Evolutionary conservation across 805 yeast species (phyloP), one percentile per base, ranked within the genome.

Genomic region (Hanseniaspora meyeri): DNA sequence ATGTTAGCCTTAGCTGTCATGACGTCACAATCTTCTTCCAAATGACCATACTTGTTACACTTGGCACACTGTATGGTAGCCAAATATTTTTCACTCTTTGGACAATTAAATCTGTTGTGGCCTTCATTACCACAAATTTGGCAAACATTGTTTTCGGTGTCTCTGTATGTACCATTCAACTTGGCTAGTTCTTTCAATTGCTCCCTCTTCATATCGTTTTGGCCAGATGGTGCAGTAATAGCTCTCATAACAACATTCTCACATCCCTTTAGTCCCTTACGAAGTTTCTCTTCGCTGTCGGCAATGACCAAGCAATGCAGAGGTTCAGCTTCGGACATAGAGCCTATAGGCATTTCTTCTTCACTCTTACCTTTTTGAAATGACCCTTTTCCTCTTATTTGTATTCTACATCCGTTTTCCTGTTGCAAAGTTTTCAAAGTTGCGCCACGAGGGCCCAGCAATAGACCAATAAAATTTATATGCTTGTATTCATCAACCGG

Each of bases 361-460:
- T 78, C 70, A 57, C 78, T 77, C 66, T 82, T 85, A 36, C 97
- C 97, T 65, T 87, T 95, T 65, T 91, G 91, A 19, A 89, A 95
- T 1, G 97, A 90, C 0, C 99, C 99, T 62, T 85, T 82, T 31
- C 99, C 99, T 62, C 99, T 76, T 51, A 93, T 86, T 2, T 90
- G 95, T 58, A 93, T 84, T 61, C 77, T 80, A 17, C 97, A 96
- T 0, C 96, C 96, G 42, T 95, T 83, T 51, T 84, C 82, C 32
- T 79, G 82, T 66, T 91, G 95, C 68, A 95, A 71, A 62, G 80
- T 79, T 59, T 86, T 79, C 62, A 91, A 70, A 0, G 96, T 91
- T 63, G 85, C 84, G 27, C 97, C 99, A 73, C 99, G 82, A 36
- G 99, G 98, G 0, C 99, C 99, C 51, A 93, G 69, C 20, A 93